Base-by-base conservation (phyloP, 1,284 basidiomycete species). In the Schizophyllum amplum region DNA sequence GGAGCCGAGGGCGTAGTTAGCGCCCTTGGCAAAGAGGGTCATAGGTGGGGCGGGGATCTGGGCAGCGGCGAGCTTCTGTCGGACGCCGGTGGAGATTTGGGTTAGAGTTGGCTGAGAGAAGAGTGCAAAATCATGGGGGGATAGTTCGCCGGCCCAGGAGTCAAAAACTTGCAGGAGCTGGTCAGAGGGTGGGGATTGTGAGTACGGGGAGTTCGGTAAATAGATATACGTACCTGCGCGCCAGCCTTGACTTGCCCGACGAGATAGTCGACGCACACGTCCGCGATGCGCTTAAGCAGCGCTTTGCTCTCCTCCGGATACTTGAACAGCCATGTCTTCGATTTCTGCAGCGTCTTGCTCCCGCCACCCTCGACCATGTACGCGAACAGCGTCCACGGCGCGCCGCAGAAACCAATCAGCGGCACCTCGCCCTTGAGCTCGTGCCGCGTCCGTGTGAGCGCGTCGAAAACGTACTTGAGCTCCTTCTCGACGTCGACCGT, bases 291-390 rank as follows among this genome's bases (percentile, higher is more conserved):
- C 64, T 77, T 69, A 26, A 98, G 73, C 33, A 98, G 76, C 24
- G 77, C 79, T 66, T 88, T 86, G 52, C 88, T 89, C 71, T 90
- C 86, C 62, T 88, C 81, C 0, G 94, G 93, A 66, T 92, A 84
- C 68, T 86, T 87, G 77, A 92, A 97, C 15, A 96, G 70, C 94
- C 95, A 98, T 1, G 85, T 83, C 75, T 98, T 98, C 25, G 84
- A 82, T 71, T 92, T 92, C 62, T 92, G 86, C 64, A 92, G 83
- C 21, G 90, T 91, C 75, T 93, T 94, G 70, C 82, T 90, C 15
- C 89, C 87, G 5, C 94, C 94, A 15, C 94, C 95, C 70, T 97
- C 94, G 64, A 95, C 83, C 95, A 98, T 98, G 72, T 98, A 98
- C 48, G 87, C 84, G 76, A 98, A 94, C 55, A 98, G 79, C 20